Evolutionary conservation across 2,329 filamentous ascomycete genomes (phyloP).

Genomic region (Hymenoscyphus occultus): DNA sequence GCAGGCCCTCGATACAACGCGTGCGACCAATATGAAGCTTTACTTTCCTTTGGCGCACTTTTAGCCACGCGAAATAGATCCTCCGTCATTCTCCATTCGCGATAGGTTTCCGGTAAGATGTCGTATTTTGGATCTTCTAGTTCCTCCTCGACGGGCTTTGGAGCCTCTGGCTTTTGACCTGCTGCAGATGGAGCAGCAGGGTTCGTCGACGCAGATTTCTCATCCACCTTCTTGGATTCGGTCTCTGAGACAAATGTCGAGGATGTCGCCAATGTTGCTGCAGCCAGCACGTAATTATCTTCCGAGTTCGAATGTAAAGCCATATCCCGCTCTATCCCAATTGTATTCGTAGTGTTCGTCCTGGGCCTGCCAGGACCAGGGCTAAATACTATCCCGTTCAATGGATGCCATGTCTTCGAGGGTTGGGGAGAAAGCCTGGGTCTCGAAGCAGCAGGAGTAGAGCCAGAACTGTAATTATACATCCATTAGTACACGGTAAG

Average conservation of each 20-base stretch:
- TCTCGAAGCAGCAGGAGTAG: conserved; percentile 4
- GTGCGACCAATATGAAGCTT: conserved; percentile 65
- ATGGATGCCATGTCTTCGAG: conserved; percentile 39
- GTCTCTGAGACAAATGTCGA: neutral
- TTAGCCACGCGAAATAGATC: conserved; percentile 49
- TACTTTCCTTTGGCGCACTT: conserved; percentile 43
- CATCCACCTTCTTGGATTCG: neutral
- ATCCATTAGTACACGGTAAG: conserved; percentile 10
- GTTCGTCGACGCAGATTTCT: neutral
- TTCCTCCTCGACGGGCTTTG: neutral
- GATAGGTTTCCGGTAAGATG: conserved; percentile 39
- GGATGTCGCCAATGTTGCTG: neutral
- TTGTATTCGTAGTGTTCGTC: conserved; percentile 23
- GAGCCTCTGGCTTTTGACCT: neutral
- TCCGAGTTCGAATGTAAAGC: conserved; percentile 23
- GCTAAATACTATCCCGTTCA: conserved; percentile 41
- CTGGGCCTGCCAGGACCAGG: conserved; percentile 17
- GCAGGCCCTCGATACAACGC: conserved; percentile 58
- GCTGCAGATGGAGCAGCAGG: neutral
- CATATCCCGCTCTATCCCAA: conserved; percentile 21
- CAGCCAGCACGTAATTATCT: conserved; percentile 25
- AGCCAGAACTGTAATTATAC: conserved; percentile 11
- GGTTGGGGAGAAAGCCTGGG: conserved; percentile 10
- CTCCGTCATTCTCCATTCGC: conserved; percentile 48
- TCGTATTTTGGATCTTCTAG: conserved; percentile 28